These are phyloP conservation scores for Cryphonectria carpinicola DNA, from an alignment of 2,329 filamentous ascomycete species.

Conservation along the genomic window DNA sequence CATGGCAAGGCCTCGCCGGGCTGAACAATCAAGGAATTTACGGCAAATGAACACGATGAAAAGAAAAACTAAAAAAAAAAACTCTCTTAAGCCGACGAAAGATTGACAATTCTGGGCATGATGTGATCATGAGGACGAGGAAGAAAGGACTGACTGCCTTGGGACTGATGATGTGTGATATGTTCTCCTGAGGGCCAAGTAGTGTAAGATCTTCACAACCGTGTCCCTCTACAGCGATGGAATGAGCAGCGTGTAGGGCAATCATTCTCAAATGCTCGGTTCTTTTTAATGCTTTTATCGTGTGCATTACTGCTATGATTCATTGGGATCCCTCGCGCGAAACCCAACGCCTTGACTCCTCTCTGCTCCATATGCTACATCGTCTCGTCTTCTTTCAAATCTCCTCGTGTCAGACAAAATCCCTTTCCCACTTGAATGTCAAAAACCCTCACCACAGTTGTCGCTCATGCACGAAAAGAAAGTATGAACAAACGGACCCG, in stretches of 20 bases:
- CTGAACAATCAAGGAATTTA: constrained; percentile 52
- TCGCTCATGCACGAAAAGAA: not conserved
- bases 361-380: not conserved
- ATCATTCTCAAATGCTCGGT: not conserved
- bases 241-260: not conserved
- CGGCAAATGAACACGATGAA: constrained; percentile 53
- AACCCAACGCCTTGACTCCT: not conserved
- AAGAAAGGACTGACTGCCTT: not conserved
- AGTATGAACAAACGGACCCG: not conserved
- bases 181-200: not conserved
- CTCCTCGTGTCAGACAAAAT: not conserved
- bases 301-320: not conserved
- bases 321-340: not conserved
- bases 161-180: not conserved
- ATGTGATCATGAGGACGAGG: not conserved
- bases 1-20: constrained; percentile 51
- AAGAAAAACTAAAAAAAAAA: constrained; percentile 34
- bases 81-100: constrained; percentile 36
- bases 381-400: not conserved
- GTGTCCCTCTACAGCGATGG: not conserved
- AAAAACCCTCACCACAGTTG: not conserved
- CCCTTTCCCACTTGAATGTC: not conserved
- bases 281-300: not conserved
- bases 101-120: not conserved
- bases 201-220: no score